Conservation (phyloP, 1,139 yeast genomes). For the Yamadazyma sp. region DNA sequence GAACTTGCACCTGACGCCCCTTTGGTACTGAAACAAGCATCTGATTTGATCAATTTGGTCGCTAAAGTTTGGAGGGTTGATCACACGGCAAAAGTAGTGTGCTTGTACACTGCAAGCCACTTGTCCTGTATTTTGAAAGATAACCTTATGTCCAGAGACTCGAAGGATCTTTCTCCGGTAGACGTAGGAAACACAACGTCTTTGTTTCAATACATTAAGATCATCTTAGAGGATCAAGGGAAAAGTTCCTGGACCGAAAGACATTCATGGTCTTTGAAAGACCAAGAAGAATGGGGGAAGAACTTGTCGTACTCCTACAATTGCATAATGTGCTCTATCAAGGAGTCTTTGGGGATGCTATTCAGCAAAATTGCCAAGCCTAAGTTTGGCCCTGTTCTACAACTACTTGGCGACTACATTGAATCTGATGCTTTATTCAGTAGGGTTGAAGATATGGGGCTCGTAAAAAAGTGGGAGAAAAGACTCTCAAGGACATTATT, state of each 20-base stretch:
- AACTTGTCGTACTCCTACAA: slow-evolving; percentile 50
- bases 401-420: slow-evolving; percentile 52
- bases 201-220: slow-evolving; percentile 30
- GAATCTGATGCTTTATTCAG: slow-evolving; percentile 49
- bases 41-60: slow-evolving; percentile 43
- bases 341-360: slow-evolving; percentile 44
- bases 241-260: slow-evolving; percentile 36
- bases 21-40: slow-evolving; percentile 38
- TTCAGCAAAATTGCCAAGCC: slow-evolving; percentile 55
- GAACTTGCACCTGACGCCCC: slow-evolving; percentile 18
- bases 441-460: slow-evolving; percentile 34
- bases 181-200: slow-evolving; percentile 27
- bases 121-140: slow-evolving; percentile 37
- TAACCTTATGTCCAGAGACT: slow-evolving; percentile 23
- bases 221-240: slow-evolving; percentile 32
- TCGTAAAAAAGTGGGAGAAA: slow-evolving; percentile 52
- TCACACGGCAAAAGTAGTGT: slow-evolving; percentile 49
- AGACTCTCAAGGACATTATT: slow-evolving; percentile 49
- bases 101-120: slow-evolving; percentile 57
- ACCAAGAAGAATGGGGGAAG: slow-evolving; percentile 53
- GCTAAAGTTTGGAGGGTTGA: slow-evolving; percentile 65
- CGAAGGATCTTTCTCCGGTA: slow-evolving; percentile 31
- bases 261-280: slow-evolving; percentile 46
- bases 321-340: slow-evolving; percentile 48
- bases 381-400: slow-evolving; percentile 56